phyloP scores from a whole-genome alignment of 805 yeast genomes.

The Scheffersomyces coipomensis region DNA sequence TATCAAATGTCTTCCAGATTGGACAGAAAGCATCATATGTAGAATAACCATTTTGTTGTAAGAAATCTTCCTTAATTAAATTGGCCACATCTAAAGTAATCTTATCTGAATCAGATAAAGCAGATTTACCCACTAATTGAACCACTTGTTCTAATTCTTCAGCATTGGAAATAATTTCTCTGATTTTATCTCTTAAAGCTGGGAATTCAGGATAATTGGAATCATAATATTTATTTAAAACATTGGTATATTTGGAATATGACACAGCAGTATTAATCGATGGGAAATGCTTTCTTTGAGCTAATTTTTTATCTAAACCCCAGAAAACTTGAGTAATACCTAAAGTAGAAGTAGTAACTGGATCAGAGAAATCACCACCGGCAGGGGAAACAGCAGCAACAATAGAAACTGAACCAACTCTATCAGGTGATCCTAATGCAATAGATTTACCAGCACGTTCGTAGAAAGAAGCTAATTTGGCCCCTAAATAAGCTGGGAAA shows the following conservation, averaged over 20 bases:
- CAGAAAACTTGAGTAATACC: constrained; percentile 99
- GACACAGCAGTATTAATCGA: constrained; percentile 95
- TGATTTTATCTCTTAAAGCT: constrained; percentile 81
- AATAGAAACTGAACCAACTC: constrained; percentile 97
- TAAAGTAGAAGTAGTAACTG: constrained; percentile 96
- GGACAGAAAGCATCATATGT: constrained; percentile 99
- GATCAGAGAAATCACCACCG: constrained; percentile 99
- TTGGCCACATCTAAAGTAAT: constrained; percentile 91
- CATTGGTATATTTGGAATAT: constrained; percentile 92
- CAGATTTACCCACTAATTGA: constrained; percentile 98
- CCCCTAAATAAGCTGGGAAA: constrained; percentile 99
- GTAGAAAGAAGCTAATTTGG: constrained; percentile 96
- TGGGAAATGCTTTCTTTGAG: constrained; percentile 99
- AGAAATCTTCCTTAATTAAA: constrained; percentile 94
- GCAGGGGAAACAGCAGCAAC: constrained; percentile 99
- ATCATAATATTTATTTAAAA: constrained; percentile 83
- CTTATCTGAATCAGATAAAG: constrained; percentile 94
- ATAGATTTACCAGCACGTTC: constrained; percentile 99
- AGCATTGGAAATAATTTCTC: constrained; percentile 92
- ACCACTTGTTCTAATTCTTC: constrained; percentile 99
- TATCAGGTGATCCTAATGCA: constrained; percentile 94
- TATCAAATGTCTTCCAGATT: constrained; percentile 96
- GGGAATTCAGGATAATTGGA: constrained; percentile 89
- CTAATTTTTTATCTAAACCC: constrained; percentile 99
- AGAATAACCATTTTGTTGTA: constrained; percentile 99